Base-by-base conservation (phyloP, 2,329 filamentous ascomycete genomes). In the Dothideomycetes sp. region DNA sequence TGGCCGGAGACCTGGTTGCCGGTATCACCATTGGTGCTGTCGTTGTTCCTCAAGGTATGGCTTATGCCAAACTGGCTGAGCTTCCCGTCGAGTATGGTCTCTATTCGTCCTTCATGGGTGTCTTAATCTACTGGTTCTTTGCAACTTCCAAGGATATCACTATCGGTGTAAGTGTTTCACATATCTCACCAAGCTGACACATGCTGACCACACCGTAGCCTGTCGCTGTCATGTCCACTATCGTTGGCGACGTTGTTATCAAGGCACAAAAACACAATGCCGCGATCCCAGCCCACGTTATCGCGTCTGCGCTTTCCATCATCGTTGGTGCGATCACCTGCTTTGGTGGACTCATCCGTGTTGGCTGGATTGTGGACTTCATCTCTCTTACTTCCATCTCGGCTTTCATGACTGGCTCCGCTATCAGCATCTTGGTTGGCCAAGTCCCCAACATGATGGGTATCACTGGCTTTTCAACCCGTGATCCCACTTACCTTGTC, bases 131-230 rank as follows among this genome's bases (percentile, higher is more conserved):
- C 64, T 96, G 89, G 89, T 83, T 95, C 57, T 96, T 96, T 56
- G 91, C 88, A 23, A 98, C 91, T 0, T 95, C 89, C 11, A 98
- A 96, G 59, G 89, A 98, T 61, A 96, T 98, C 56, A 95, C 89
- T 8, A 96, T 96, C 43, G 89, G 89, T 12, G 82, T 84, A 70
- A 64, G 80, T 73, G 2, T 2, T 16, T 25, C 5, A 11, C 20
- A 13, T 12, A 20, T 18, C 17, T 4, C 3, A 15, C 4, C 16
- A 6, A 29, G 23, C 27, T 3, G 20, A 5, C 4, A n/a, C 30
- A 13, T 39, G 25, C 39, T 37, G 13, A 44, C 22, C 16, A 11
- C 6, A 12, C 28, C 28, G 16, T 48, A 86, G 80, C 89, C 89
- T 22, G 91, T 96, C 34, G 91, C 91, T 25, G 91, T 96, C 50